Base-by-base conservation (phyloP, 306 rosid genomes). In the Trifolium fragiferum region DNA sequence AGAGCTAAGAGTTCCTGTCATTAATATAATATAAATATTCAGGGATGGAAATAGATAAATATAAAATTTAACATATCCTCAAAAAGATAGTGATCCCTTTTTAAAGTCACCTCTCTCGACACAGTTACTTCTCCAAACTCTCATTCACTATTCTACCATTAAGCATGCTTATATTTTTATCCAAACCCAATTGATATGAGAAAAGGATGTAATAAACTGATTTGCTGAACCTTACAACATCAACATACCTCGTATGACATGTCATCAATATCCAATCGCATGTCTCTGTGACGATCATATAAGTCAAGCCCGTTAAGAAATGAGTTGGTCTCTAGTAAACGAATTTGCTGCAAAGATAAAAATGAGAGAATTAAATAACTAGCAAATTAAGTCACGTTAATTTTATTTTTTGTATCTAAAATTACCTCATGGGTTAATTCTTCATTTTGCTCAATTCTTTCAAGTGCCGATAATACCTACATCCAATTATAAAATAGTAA, bases 261-360 rank as follows among this genome's bases (percentile, higher is more conserved):
- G 88, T 88, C 81, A 83, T 93, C 98, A 64, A 90, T 87, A 84
- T 93, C 97, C 83, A 93, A 68, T 63, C 97, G 88, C 98, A 93
- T 85, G 86, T 89, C 97, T 76, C 97, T 84, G 38, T 93, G 97
- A 65, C 78, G 93, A 89, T 93, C 98, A 74, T 81, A 46, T 74
- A 83, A 79, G 81, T 76, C 82, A 21, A 84, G 76, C 80, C 90
- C 88, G 79, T 59, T 78, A 14, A 81, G 84, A 70, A 89, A 79
- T 78, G 81, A 23, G 77, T 82, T 88, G 70, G 87, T 85, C 84
- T 89, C 98, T 27, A 93, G 81, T 35, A 88, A 82, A 75, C 79
- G 78, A 73, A 90, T 75, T 85, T 93, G 97, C 97, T 93, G 90
- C 89, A 65, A 77, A 86, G 59, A 68, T 54, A 74, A 57, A 78